Conservation (phyloP, 2,329 filamentous ascomycete genomes). For the Hymenoscyphus salicellus region DNA sequence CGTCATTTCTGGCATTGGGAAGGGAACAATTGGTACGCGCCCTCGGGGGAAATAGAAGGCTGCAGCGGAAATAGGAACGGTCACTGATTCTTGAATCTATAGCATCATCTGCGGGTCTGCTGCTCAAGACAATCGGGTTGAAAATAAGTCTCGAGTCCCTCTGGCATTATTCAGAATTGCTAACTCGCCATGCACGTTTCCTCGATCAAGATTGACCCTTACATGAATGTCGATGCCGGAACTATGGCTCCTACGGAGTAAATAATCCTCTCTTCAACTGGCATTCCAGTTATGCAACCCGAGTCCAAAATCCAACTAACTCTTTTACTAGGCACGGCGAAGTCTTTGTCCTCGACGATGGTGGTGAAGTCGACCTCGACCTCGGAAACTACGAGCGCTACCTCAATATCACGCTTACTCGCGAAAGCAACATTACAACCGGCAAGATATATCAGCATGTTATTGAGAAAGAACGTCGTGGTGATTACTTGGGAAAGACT, state of each 20-base stretch:
- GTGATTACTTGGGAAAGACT: constrained; percentile 76
- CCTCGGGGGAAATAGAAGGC: background rate
- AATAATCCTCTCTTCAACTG: constrained; percentile 26
- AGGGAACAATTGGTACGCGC: constrained; percentile 63
- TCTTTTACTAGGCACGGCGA: constrained; percentile 68
- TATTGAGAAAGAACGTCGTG: constrained; percentile 65
- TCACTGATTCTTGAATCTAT: constrained; percentile 13
- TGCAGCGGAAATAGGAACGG: background rate
- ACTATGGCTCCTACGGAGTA: constrained; percentile 60
- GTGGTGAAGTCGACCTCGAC: constrained; percentile 73
- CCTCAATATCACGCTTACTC: constrained; percentile 74
- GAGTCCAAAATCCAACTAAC: background rate
- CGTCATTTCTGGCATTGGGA: constrained; percentile 57
- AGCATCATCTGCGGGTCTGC: constrained; percentile 69
- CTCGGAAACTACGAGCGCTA: constrained; percentile 78
- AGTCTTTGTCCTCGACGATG: constrained; percentile 82
- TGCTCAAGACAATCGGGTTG: constrained; percentile 77
- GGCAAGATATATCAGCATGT: constrained; percentile 94
- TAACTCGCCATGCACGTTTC: constrained; percentile 50
- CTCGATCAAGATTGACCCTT: constrained; percentile 69
- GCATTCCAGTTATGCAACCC: constrained; percentile 35
- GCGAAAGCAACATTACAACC: constrained; percentile 94
- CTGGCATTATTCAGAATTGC: constrained; percentile 17
- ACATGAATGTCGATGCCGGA: constrained; percentile 74
- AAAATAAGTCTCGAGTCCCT: constrained; percentile 57